These are phyloP conservation scores for Saccharomycopsis fibuligera DNA, from an alignment of 805 yeast genomes.

Conservation along the genomic window DNA sequence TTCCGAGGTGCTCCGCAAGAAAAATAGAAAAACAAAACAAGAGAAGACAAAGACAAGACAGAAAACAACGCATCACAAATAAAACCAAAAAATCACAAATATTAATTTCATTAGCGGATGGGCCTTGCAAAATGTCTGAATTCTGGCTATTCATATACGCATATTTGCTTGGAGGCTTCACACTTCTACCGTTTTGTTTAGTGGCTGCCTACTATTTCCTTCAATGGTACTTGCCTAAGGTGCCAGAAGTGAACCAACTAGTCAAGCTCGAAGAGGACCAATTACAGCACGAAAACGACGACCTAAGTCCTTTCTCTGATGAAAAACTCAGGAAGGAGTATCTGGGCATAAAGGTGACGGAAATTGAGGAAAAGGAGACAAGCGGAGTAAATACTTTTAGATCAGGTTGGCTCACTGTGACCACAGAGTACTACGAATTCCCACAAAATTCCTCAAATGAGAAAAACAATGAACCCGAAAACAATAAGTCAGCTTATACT, in stretches of 20 bases:
- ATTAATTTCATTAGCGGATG: too few relatives aligned
- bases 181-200: conserved; percentile 61
- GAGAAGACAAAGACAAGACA: too few relatives aligned
- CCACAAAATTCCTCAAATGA: conserved; percentile 17
- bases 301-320: conserved; percentile 20
- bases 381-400: conserved; percentile 58
- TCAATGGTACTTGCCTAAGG: conserved; percentile 30
- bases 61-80: too few relatives aligned
- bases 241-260: conserved; percentile 24
- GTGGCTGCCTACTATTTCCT: conserved; percentile 35
- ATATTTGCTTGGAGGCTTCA: conserved; percentile 74
- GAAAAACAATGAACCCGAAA: conserved; percentile 24
- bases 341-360: conserved; percentile 48
- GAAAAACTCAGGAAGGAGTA: conserved; percentile 25
- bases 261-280: conserved; percentile 23
- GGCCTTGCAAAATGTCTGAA: too few relatives aligned
- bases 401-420: conserved; percentile 81
- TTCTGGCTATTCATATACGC: conserved; percentile 33
- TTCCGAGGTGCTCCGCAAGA: too few relatives aligned
- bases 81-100: too few relatives aligned
- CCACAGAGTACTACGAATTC: conserved; percentile 62
- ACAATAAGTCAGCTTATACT: conserved; percentile 49
- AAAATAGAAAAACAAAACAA: too few relatives aligned
- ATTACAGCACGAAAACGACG: conserved; percentile 24
- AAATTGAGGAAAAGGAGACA: conserved; percentile 52